Evolutionary conservation across 495 filamentous ascomycete genomes (phyloP).

Genomic region (Xylaria flabelliformis): DNA sequence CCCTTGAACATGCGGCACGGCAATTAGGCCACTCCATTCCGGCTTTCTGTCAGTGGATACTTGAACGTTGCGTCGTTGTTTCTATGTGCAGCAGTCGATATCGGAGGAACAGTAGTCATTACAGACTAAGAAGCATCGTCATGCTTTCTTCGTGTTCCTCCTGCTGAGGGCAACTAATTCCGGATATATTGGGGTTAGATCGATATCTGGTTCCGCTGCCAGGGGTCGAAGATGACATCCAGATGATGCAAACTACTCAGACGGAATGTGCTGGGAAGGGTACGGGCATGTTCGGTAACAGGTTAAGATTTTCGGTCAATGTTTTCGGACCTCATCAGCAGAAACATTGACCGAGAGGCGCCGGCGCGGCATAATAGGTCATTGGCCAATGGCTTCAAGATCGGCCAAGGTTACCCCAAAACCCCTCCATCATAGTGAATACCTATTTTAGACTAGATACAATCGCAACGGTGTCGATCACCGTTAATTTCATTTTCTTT

Average conservation of each 20-base stretch:
- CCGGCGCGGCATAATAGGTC: conserved; percentile 22
- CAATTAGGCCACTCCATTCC: conserved; percentile 14
- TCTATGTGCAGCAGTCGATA: background rate
- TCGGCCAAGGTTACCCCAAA: conserved; percentile 28
- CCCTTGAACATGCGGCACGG: conserved; percentile 15
- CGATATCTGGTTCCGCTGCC: conserved; percentile 3
- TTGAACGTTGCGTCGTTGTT: background rate
- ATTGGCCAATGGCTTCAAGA: conserved; percentile 30
- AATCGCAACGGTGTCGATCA: conserved; percentile 14
- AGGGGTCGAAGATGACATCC: background rate
- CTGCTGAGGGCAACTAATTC: background rate
- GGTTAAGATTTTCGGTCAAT: conserved; percentile 27
- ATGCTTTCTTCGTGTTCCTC: background rate
- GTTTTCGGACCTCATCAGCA: conserved; percentile 20
- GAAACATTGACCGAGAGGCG: conserved; percentile 21
- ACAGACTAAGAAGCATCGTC: background rate
- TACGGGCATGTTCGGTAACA: conserved; percentile 21
- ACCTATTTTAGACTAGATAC: conserved; percentile 14
- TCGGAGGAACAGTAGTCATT: background rate
- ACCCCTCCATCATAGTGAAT: background rate
- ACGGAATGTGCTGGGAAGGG: conserved; percentile 2
- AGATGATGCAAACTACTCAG: background rate
- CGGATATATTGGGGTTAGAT: background rate
- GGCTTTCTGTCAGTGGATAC: conserved; percentile 1
- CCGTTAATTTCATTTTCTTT: background rate